These are phyloP conservation scores for Remersonia thermophila DNA, from an alignment of 2,329 filamentous ascomycete species.

Conservation along the genomic window DNA sequence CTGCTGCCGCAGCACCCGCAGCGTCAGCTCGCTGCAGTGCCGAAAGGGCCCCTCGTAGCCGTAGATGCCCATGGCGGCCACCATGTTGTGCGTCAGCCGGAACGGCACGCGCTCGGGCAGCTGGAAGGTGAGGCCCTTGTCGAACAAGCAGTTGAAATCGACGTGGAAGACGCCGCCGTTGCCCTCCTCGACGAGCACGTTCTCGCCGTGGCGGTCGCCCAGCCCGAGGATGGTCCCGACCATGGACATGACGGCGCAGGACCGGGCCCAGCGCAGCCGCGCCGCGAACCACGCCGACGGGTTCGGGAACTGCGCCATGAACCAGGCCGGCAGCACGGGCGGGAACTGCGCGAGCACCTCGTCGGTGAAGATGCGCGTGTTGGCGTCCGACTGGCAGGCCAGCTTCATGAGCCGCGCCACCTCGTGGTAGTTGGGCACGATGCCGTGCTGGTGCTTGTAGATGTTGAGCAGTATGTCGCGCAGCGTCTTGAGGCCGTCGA, in stretches of 20 bases:
- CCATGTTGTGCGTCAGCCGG: constrained; percentile 96
- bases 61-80: constrained; percentile 90
- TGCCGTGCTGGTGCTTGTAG: constrained; percentile 58
- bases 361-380: constrained; percentile 60
- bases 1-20: constrained; percentile 73
- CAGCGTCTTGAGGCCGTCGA: constrained; percentile 87
- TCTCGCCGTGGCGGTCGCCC: constrained; percentile 92
- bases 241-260: constrained; percentile 99
- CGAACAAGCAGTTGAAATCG: constrained; percentile 98
- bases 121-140: constrained; percentile 90
- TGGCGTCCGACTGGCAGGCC: constrained; percentile 43
- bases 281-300: constrained; percentile 87
- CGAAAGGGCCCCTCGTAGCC: constrained; percentile 90
- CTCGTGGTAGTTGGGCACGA: constrained; percentile 55
- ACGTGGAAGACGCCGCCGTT: constrained; percentile 94
- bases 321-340: constrained; percentile 84
- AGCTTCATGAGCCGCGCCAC: constrained; percentile 54
- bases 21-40: constrained; percentile 77
- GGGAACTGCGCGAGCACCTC: constrained; percentile 56
- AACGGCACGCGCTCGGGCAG: constrained; percentile 94
- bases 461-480: constrained; percentile 76
- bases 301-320: constrained; percentile 86
- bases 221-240: constrained; percentile 88
- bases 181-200: constrained; percentile 86
- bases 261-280: constrained; percentile 78